Conservation (phyloP, 345 rosid genomes). For the Eucalyptus pauciflora region DNA sequence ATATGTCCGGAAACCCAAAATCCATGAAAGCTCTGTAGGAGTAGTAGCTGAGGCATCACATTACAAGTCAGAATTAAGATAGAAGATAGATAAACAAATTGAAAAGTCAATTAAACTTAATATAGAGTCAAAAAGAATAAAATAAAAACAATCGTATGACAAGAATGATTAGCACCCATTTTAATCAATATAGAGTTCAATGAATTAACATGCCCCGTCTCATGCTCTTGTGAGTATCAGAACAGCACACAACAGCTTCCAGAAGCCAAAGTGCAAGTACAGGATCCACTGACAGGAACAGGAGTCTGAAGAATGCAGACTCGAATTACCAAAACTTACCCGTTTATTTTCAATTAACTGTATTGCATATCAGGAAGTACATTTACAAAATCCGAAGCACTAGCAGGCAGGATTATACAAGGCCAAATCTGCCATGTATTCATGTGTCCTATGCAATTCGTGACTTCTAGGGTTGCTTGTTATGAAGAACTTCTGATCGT, state of each 20-base stretch:
- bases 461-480: background rate
- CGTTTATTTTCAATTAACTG: background rate
- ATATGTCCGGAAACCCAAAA: constrained; percentile 75
- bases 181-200: background rate
- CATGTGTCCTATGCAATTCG: background rate
- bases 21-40: constrained; percentile 74
- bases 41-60: constrained; percentile 52
- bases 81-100: background rate
- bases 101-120: background rate
- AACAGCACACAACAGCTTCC: too few species aligned
- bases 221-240: too few species aligned
- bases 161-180: background rate
- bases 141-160: background rate
- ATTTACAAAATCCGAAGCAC: background rate
- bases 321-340: background rate
- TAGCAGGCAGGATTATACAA: background rate
- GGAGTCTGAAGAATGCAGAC: background rate
- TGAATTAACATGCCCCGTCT: background rate
- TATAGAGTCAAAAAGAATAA: background rate
- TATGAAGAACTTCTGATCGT: background rate
- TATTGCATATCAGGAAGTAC: background rate
- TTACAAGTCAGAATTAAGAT: constrained; percentile 2
- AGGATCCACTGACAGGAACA: background rate
- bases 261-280: too few species aligned
- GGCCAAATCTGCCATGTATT: background rate